These are phyloP conservation scores for Dactylonectria estremocensis DNA, from an alignment of 2,329 filamentous ascomycete species.

Conservation along the genomic window DNA sequence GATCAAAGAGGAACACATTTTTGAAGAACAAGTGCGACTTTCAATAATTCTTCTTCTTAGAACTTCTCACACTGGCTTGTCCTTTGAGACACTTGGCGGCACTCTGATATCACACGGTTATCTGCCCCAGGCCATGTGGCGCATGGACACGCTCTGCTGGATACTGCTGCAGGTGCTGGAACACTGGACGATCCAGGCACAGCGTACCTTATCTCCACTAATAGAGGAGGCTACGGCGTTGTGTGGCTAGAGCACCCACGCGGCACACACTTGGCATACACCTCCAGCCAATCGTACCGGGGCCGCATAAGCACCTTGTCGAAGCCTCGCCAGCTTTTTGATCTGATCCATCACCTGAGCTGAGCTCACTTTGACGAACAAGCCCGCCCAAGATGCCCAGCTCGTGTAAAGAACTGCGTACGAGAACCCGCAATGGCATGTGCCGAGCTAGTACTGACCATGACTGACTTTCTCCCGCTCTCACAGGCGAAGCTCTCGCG, in stretches of 20 bases:
- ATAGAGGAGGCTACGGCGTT: not conserved
- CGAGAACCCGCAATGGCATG: conserved; percentile 53
- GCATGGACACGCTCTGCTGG: not conserved
- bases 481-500: conserved; percentile 87
- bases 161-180: not conserved
- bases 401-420: conserved; percentile 97
- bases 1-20: not conserved
- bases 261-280: conserved; percentile 22
- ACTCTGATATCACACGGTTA: not conserved
- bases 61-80: not conserved
- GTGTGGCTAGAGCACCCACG: conserved; percentile 24
- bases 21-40: not conserved
- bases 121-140: not conserved
- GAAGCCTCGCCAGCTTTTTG: conserved; percentile 42
- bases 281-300: conserved; percentile 45
- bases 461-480: conserved; percentile 11
- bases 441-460: conserved; percentile 3
- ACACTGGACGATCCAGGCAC: not conserved
- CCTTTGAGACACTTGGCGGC: not conserved
- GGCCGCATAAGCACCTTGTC: conserved; percentile 44
- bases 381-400: conserved; percentile 79
- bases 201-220: not conserved
- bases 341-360: conserved; percentile 39
- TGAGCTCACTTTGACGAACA: conserved; percentile 33
- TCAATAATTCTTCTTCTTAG: not conserved